Evolutionary conservation across 495 filamentous ascomycete species (phyloP).

Genomic region (Penicillium roqueforti): DNA sequence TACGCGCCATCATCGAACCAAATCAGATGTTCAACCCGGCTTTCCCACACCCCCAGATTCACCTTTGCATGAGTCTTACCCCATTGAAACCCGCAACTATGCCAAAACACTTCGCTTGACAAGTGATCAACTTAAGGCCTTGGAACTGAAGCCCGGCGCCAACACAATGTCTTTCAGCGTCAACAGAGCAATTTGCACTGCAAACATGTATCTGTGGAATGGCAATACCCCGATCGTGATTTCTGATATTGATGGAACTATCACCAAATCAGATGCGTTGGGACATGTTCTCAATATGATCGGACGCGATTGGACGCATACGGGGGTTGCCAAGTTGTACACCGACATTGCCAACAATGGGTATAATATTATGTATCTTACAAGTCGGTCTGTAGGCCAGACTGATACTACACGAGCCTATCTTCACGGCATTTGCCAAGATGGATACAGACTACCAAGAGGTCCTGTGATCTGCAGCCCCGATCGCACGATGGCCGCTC

Average conservation of each 20-base stretch:
- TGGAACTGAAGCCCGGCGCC: conserved; percentile 75
- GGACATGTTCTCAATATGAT: conserved; percentile 99
- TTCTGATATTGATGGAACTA: conserved; percentile 97
- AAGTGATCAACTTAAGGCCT: conserved; percentile 86
- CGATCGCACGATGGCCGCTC: conserved; percentile 92
- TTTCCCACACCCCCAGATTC: conserved; percentile 75
- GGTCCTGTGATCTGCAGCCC: conserved; percentile 94
- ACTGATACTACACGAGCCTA: conserved; percentile 89
- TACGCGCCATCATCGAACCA: conserved; percentile 51
- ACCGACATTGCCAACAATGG: conserved; percentile 93
- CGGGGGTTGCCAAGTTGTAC: conserved; percentile 94
- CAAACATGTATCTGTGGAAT: conserved; percentile 89
- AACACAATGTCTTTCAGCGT: conserved; percentile 96
- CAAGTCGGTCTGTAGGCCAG: conserved; percentile 88
- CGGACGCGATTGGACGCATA: conserved; percentile 96
- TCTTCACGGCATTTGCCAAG: conserved; percentile 83
- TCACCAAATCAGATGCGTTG: conserved; percentile 96
- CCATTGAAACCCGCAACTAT: conserved; percentile 75
- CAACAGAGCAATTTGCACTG: conserved; percentile 85
- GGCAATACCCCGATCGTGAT: conserved; percentile 90
- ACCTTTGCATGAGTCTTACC: conserved; percentile 52
- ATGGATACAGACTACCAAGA: conserved; percentile 77
- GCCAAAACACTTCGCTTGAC: conserved; percentile 97
- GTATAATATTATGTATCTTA: conserved; percentile 98
- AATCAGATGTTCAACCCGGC: conserved; percentile 66